A percentile compares a stretch with the other conserved stretches of the same genome.
These are phyloP conservation scores for Lepidium sativum DNA, from an alignment of 345 rosid species.

Conservation along the genomic window DNA sequence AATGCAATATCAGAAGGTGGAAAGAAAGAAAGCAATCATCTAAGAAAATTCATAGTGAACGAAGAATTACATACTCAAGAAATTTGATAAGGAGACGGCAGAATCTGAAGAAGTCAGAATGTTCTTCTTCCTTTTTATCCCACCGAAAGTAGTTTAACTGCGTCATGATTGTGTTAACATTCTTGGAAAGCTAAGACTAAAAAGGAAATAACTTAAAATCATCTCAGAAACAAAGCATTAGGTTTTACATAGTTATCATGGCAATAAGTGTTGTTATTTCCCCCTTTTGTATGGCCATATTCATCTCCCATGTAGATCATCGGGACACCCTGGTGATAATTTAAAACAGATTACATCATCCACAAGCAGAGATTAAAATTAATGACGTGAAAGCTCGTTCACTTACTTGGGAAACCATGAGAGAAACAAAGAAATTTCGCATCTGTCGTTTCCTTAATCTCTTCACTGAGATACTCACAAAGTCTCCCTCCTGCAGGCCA, in stretches of 20 bases:
- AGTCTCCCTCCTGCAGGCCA: conserved; percentile 70
- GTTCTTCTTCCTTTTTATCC: conserved; percentile 84
- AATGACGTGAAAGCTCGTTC: not conserved
- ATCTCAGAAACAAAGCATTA: conserved; percentile 7
- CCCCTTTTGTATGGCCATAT: conserved; percentile 95
- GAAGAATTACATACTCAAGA: conserved; percentile 47
- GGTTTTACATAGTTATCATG: conserved; percentile 74
- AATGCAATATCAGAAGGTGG: not conserved
- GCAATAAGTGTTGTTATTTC: conserved; percentile 94
- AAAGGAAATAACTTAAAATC: not conserved
- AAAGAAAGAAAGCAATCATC: not conserved
- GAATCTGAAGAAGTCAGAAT: conserved; percentile 74
- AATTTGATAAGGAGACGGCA: conserved; percentile 73
- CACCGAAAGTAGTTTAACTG: conserved; percentile 84
- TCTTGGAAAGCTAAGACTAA: conserved; percentile 9
- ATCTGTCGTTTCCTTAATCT: conserved; percentile 83
- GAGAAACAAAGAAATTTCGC: conserved; percentile 84
- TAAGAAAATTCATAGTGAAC: not conserved
- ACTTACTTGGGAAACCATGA: conserved; percentile 91
- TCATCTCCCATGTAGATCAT: conserved; percentile 97
- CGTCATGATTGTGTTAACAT: conserved; percentile 10
- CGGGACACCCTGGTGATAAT: conserved; percentile 74
- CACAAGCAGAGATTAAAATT: not conserved
- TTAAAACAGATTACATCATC: not conserved
- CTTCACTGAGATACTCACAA: conserved; percentile 69